phyloP scores from a whole-genome alignment of 1,284 basidiomycete genomes.

The Puccinia hordei region DNA sequence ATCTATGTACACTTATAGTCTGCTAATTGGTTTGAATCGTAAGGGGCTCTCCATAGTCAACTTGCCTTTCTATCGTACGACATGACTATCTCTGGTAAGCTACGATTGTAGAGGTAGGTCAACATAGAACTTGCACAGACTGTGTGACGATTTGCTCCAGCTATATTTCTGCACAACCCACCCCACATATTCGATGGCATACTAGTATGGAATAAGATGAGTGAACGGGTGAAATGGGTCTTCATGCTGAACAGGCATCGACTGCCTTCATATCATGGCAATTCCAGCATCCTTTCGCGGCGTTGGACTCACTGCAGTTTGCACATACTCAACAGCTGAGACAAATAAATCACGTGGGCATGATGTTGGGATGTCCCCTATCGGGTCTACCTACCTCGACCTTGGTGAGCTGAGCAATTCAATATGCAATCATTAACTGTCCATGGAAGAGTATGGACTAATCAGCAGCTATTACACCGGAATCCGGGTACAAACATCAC shows the following conservation, averaged over 20 bases:
- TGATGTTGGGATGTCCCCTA: neutral
- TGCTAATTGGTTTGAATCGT: no score
- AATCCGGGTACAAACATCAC: neutral
- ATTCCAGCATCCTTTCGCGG: neutral
- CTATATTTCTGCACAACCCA: no score
- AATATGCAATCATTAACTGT: neutral
- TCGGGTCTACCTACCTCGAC: neutral
- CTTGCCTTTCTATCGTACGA: no score
- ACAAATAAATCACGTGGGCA: neutral
- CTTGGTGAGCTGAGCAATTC: conserved; percentile 9
- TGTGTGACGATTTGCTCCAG: no score
- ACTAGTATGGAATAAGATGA: no score
- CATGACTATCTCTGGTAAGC: no score
- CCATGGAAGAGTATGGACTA: neutral
- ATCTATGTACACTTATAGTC: no score
- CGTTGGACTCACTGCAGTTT: neutral
- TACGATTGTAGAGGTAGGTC: no score
- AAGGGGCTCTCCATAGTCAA: no score
- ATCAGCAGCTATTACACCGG: neutral
- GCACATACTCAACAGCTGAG: neutral
- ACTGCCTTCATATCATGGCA: neutral
- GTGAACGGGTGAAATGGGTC: neutral
- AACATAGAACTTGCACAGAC: no score
- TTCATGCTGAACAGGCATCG: neutral
- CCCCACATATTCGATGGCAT: no score